Base-by-base conservation (phyloP, 1,284 basidiomycete genomes). In the Phaffia rhodozyma region DNA sequence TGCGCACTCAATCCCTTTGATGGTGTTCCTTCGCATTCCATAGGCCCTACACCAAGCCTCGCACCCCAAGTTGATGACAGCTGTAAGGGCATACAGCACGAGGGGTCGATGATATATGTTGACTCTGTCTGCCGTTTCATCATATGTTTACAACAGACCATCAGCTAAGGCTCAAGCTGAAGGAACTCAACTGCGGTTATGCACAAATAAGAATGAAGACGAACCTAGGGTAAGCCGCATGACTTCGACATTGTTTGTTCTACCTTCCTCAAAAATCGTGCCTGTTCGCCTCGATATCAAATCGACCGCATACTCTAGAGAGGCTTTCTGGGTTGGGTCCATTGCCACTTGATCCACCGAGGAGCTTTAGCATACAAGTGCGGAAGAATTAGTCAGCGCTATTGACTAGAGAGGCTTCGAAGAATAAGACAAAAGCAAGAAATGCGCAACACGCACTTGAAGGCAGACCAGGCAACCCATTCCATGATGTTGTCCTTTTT, bases 391-490 rank as follows among this genome's bases (percentile, higher is more conserved):
- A 29, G 30, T 21, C 6, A 61, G 38, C 29, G 55, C 52, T 11
- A 7, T 48, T 32, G 20, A 23, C 13, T n/a, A 47, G 13, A 38
- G 25, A 20, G 32, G 34, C 9, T 48, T 21, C 4, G 51, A 32
- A 2, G 52, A 21, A 52, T 43, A 3, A 0, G n/a, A 32, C 5
- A 18, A 30, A 52, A 34, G 20, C 21, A n/a, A n/a, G 3, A 32
- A 29, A 20, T 51, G 49, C 16, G 20, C 11, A 20, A 56, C 5
- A 81, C 76, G 68, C 18, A 60, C 57, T 85, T 86, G 75, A 85
- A 92, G 69, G 87, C 84, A 18, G 83, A 81, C 91, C 91, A 94
- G 64, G 89, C 85, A 30, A 94, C 76, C 88, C 90, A 94, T 63
- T 82, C 78, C 53, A 80, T 79, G 63, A 91, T 78, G 71, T 91